Base-by-base conservation (phyloP, 2,329 filamentous ascomycete species). In the Neopestalotiopsis sp. region DNA sequence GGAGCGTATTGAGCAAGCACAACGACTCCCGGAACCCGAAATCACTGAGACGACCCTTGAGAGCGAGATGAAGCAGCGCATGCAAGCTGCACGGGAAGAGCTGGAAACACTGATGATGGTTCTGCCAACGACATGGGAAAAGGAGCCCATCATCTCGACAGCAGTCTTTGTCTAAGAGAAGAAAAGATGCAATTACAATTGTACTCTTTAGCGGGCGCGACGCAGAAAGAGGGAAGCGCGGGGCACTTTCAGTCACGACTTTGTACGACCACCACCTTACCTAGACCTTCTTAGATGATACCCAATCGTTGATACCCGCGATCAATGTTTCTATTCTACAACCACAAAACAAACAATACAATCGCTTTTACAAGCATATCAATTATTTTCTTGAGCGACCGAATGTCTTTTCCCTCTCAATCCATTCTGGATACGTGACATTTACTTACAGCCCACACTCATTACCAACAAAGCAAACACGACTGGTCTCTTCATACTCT, bases 61-160 rank as follows among this genome's bases (percentile, higher is more conserved):
- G 58, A 72, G 73, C 57, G 72, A 63, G 4, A 73, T 72, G 69
- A 78, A 78, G 72, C 75, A 75, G 71, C 75, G 77, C 14, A 76
- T 76, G 69, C 71, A 77, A 57, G 75, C 71, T 7, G 77, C 77
- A 14, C 76, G 73, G 30, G 75, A 76, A 56, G 77, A 79, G 66
- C 68, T 78, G 49, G 72, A 76, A 12, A 77, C 75, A 2, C 69
- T 79, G 59, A 75, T 75, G 72, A 72, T 71, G 74, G 73, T 78
- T 28, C 68, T 78, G 64, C 73, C 75, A n/a, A 72, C 65, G 9
- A 69, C 71, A 59, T 79, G 76, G 76, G 73, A 76, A 67, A 75
- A 72, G 68, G 74, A 75, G 58, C 77, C 76, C 32, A 63, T 64
- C 17, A 68, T 79, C 24, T 75, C 75, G 32, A 78, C 77, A n/a